Evolutionary conservation across 176 grass and related monocot genomes (phyloP).

Genomic region (Lolium perenne): DNA sequence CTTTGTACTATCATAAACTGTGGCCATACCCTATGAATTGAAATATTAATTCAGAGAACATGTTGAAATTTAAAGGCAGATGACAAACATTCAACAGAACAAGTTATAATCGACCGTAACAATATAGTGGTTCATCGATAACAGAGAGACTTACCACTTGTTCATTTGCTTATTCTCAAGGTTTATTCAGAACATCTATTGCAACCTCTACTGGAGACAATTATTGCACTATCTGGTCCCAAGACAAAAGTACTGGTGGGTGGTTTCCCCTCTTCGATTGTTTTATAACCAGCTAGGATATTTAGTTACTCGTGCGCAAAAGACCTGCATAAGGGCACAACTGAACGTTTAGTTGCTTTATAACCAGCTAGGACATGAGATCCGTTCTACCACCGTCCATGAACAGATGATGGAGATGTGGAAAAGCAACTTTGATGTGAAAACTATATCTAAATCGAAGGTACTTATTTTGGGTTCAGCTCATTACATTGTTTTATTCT

Average conservation of each 20-base stretch:
- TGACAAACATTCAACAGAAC: neutral
- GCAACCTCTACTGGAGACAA: conserved; percentile 78
- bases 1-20: conserved; percentile 2
- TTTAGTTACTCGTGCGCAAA: neutral
- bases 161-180: conserved; percentile 47
- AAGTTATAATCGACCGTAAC: neutral
- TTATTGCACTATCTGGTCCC: conserved; percentile 87
- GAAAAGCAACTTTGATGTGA: conserved; percentile 82
- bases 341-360: neutral
- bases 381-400: conserved; percentile 80
- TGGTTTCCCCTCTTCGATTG: neutral
- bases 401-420: conserved; percentile 93
- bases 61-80: neutral
- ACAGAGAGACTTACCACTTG: neutral
- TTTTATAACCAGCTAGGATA: neutral
- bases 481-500: neutral
- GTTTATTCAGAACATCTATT: conserved; percentile 88
- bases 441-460: conserved; percentile 78
- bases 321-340: neutral
- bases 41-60: neutral
- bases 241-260: conserved; percentile 77
- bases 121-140: neutral
- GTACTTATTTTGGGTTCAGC: neutral
- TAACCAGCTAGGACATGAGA: conserved; percentile 84
- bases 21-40: neutral